Conservation (phyloP, 2,329 filamentous ascomycete genomes). For the Aspergillus tanneri region DNA sequence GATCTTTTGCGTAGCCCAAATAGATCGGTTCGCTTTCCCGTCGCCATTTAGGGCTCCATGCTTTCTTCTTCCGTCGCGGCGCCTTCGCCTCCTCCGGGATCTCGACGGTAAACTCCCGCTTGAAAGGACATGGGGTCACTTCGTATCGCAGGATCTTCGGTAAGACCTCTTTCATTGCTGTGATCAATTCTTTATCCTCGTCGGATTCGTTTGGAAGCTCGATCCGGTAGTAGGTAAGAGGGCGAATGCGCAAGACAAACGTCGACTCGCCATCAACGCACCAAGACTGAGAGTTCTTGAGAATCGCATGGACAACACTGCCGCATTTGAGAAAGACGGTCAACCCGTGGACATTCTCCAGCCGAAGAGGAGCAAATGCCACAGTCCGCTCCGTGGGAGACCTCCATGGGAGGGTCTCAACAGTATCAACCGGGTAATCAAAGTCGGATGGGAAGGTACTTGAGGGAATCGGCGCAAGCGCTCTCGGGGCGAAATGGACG, state of each 20-base stretch:
- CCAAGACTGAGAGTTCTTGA: slow-evolving; percentile 91
- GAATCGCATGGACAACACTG: slow-evolving; percentile 76
- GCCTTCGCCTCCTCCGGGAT: slow-evolving; percentile 67
- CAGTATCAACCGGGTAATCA: slow-evolving; percentile 51
- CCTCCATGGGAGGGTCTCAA: slow-evolving; percentile 69
- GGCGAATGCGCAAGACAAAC: slow-evolving; percentile 82
- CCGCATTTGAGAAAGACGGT: slow-evolving; percentile 87
- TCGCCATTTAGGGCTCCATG: slow-evolving; percentile 64
- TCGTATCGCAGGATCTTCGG: slow-evolving; percentile 78
- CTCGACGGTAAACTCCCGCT: slow-evolving; percentile 70
- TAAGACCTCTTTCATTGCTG: slow-evolving; percentile 67
- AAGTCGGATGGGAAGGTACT: slow-evolving; percentile 42
- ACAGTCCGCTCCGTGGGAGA: slow-evolving; percentile 78
- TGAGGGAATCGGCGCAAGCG: slow-evolving; percentile 44
- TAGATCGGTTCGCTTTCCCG: slow-evolving; percentile 35
- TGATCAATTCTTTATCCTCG: slow-evolving; percentile 64
- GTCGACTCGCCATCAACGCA: slow-evolving; percentile 80
- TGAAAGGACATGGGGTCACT: slow-evolving; percentile 82
- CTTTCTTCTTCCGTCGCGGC: slow-evolving; percentile 65
- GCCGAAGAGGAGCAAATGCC: slow-evolving; percentile 75
- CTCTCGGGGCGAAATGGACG: slow-evolving; percentile 58
- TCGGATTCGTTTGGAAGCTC: slow-evolving; percentile 69
- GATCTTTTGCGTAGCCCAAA: slow-evolving; percentile 17
- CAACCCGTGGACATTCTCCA: slow-evolving; percentile 82
- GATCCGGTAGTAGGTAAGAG: slow-evolving; percentile 85